Percentiles rank a stretch among this genome's conserved stretches.
Conservation (phyloP, 2,329 filamentous ascomycete species). For the Fusarium verrucosum region DNA sequence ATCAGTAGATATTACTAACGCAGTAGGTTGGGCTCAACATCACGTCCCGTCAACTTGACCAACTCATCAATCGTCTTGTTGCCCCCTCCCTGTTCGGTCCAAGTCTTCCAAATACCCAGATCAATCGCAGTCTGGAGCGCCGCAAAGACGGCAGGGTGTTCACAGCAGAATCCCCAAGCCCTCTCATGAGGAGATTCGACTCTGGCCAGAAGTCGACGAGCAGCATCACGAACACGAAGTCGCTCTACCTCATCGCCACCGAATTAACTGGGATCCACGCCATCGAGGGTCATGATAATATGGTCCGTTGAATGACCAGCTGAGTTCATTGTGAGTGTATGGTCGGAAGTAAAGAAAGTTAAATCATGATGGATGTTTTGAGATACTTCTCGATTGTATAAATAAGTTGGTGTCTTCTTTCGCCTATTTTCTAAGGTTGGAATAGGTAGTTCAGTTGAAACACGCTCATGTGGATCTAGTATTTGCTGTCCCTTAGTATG, state of each 20-base stretch:
- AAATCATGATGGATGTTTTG: neutral
- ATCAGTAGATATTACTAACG: neutral
- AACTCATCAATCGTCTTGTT: conserved; percentile 28
- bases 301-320: neutral
- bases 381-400: neutral
- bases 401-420: neutral
- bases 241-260: conserved; percentile 26
- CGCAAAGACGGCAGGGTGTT: conserved; percentile 28
- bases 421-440: rapidly evolving
- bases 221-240: conserved; percentile 23
- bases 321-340: neutral
- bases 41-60: conserved; percentile 1
- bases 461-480: neutral
- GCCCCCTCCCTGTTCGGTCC: conserved; percentile 8
- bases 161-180: conserved; percentile 34
- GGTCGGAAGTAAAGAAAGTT: neutral
- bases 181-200: conserved; percentile 27
- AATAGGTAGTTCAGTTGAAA: neutral
- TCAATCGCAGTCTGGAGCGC: conserved; percentile 26
- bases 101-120: conserved; percentile 25
- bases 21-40: conserved; percentile 20
- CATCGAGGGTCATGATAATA: conserved; percentile 17
- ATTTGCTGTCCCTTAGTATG: neutral
- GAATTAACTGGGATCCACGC: conserved; percentile 3
- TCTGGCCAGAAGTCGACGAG: conserved; percentile 16